These are phyloP conservation scores for Aspergillus affinis DNA, from an alignment of 495 filamentous ascomycete species.

Conservation along the genomic window DNA sequence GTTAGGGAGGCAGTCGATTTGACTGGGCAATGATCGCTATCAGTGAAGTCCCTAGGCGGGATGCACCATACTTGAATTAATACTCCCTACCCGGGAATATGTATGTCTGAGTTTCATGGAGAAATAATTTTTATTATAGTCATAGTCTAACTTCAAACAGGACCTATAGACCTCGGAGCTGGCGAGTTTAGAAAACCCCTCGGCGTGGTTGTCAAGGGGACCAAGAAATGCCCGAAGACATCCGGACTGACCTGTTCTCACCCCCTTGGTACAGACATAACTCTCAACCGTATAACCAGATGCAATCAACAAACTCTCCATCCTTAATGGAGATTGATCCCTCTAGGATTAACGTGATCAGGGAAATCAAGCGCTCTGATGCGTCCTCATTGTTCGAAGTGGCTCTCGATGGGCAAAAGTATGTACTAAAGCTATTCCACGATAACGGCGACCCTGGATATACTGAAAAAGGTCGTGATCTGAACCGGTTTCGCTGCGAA, in stretches of 20 bases:
- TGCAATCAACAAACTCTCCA: neutral
- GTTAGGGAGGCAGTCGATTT: constrained; percentile 20
- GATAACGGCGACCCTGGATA: constrained; percentile 13
- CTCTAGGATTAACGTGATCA: constrained; percentile 1
- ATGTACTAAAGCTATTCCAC: constrained; percentile 9
- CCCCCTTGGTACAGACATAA: no score
- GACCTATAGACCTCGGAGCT: no score
- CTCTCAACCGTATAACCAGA: neutral
- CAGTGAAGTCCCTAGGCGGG: no score
- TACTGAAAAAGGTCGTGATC: constrained; percentile 11
- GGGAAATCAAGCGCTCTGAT: neutral
- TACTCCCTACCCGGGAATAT: no score
- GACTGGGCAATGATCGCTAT: neutral
- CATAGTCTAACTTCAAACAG: no score
- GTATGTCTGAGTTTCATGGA: no score
- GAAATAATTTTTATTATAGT: no score
- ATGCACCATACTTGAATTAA: no score
- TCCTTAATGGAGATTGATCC: neutral
- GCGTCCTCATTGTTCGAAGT: constrained; percentile 12
- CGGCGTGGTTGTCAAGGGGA: no score
- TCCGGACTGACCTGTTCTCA: no score
- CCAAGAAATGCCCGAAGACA: no score
- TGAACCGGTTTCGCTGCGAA: constrained; percentile 16
- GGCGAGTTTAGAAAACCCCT: no score
- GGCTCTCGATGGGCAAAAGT: constrained; percentile 11